Percentiles rank a stretch among this genome's conserved stretches.
Conservation (phyloP, 345 rosid genomes). For the Eucalyptus pumila region DNA sequence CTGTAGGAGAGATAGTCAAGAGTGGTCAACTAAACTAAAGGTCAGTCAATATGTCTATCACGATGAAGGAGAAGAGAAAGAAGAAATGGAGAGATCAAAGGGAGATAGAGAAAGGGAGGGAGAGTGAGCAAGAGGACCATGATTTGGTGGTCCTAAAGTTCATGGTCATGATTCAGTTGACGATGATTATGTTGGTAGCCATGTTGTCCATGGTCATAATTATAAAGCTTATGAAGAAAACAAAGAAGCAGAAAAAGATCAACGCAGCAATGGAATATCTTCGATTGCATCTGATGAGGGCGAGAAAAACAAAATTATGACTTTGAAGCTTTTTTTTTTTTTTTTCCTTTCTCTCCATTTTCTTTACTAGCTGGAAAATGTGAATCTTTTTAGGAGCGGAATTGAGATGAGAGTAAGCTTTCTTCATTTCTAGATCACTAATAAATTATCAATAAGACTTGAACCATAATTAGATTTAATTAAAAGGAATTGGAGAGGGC, state of each 20-base stretch:
- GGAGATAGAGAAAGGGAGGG: background rate
- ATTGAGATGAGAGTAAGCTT: too few relatives aligned
- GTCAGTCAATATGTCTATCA: background rate
- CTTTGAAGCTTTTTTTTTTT: too few relatives aligned
- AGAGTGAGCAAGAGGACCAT: background rate
- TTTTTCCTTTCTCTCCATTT: too few relatives aligned
- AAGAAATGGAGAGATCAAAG: background rate
- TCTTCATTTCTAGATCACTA: too few relatives aligned
- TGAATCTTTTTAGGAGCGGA: too few relatives aligned
- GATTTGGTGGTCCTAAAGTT: background rate
- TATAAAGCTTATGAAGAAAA: background rate
- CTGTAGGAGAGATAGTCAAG: background rate
- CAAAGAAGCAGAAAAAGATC: background rate
- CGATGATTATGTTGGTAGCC: background rate
- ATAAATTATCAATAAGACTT: too few relatives aligned
- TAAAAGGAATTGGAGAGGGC: too few relatives aligned
- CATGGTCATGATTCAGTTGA: background rate
- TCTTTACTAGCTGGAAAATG: background rate
- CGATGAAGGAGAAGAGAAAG: background rate
- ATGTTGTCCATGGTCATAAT: background rate
- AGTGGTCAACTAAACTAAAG: background rate
- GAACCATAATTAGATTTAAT: too few relatives aligned
- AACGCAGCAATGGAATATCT: background rate
- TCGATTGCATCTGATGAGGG: too few relatives aligned
- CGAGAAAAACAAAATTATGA: too few relatives aligned